A percentile compares a stretch with the other conserved stretches of the same genome.
Conservation (phyloP, 2,329 filamentous ascomycete species). For the Balansia obtecta region DNA sequence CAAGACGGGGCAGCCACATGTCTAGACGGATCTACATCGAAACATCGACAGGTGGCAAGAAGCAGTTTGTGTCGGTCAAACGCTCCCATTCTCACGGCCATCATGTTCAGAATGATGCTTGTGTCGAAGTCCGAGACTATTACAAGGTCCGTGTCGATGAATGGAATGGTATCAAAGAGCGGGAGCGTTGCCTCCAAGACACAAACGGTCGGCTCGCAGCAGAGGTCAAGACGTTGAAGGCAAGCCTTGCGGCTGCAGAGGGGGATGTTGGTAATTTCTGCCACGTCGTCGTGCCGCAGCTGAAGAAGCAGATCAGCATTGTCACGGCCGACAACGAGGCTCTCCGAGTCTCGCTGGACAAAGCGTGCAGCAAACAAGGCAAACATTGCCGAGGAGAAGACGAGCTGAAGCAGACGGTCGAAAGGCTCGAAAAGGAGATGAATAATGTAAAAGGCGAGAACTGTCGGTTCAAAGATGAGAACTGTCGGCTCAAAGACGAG, state of each 20-base stretch:
- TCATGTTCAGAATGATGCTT: constrained; percentile 18
- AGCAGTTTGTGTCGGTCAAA: constrained; percentile 27
- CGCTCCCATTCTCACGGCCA: constrained; percentile 24
- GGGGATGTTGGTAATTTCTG: constrained; percentile 22
- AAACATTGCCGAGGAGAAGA: constrained; percentile 19
- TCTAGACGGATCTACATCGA: constrained; percentile 25
- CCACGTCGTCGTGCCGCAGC: constrained; percentile 21
- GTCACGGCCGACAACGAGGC: constrained; percentile 27
- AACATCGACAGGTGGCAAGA: constrained; percentile 19
- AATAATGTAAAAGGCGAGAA: constrained; percentile 21
- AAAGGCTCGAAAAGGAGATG: constrained; percentile 24
- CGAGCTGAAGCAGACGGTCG: constrained; percentile 20
- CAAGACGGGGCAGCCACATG: constrained; percentile 14
- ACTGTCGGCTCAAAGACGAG: constrained; percentile 22
- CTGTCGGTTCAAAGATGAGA: constrained; percentile 20
- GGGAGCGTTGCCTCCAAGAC: constrained; percentile 23
- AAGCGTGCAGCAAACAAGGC: constrained; percentile 16
- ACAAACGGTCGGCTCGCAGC: constrained; percentile 21
- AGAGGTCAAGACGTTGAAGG: constrained; percentile 22
- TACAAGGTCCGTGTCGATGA: constrained; percentile 23
- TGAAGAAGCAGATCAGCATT: constrained; percentile 23
- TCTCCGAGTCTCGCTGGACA: constrained; percentile 25
- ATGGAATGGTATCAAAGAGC: constrained; percentile 24
- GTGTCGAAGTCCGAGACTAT: constrained; percentile 18
- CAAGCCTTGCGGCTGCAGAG: constrained; percentile 22